A percentile compares a stretch with the other conserved stretches of the same genome.
Evolutionary conservation across 257 asterid species (phyloP).

Genomic region (Nicotiana undulata): DNA sequence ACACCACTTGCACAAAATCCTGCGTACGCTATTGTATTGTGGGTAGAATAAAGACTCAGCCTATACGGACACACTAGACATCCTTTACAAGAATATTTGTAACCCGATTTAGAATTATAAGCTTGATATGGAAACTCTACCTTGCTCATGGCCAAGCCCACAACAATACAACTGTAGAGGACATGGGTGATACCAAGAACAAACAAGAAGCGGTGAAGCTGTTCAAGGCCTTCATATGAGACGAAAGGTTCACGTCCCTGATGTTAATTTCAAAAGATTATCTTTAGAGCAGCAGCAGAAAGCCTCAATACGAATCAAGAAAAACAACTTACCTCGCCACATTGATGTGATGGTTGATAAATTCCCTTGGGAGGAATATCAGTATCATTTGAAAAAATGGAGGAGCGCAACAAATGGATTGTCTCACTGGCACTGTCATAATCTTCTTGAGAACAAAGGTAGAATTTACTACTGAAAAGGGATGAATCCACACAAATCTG

Average conservation of each 20-base stretch:
- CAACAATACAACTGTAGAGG: slow-evolving; percentile 63
- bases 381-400: slow-evolving; percentile 28
- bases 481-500: slow-evolving; percentile 76
- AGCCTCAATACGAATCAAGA: neutral
- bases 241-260: slow-evolving; percentile 90
- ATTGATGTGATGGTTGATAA: slow-evolving; percentile 36
- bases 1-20: neutral
- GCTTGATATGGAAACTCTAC: slow-evolving; percentile 18
- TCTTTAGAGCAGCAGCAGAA: neutral
- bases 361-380: slow-evolving; percentile 45
- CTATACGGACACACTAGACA: neutral
- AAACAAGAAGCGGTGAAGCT: slow-evolving; percentile 78
- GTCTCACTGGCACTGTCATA: slow-evolving; percentile 24
- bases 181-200: slow-evolving; percentile 86
- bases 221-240: slow-evolving; percentile 84
- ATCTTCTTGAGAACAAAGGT: slow-evolving; percentile 60
- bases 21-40: neutral
- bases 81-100: neutral
- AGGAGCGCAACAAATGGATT: slow-evolving; percentile 18
- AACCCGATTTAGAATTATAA: neutral
- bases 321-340: slow-evolving; percentile 52
- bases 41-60: neutral
- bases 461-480: slow-evolving; percentile 70
- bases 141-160: slow-evolving; percentile 87
- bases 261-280: neutral